Conservation (phyloP, 768 basidiomycete species). For the Scleroderma citrinum region DNA sequence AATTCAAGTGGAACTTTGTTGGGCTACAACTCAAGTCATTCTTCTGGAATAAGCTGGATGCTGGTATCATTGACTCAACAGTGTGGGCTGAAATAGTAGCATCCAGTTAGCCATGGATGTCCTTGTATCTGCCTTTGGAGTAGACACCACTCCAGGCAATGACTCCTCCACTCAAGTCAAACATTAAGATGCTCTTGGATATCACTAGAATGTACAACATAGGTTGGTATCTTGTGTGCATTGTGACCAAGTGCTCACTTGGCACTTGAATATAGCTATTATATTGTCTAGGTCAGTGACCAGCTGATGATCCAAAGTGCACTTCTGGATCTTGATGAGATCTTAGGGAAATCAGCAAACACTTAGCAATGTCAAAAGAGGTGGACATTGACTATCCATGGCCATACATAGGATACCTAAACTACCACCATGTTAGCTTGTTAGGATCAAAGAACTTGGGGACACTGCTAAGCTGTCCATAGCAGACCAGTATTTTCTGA, state of each 20-base stretch:
- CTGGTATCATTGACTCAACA: slow-evolving; percentile 37
- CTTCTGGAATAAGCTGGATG: slow-evolving; percentile 83
- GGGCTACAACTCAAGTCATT: slow-evolving; percentile 74
- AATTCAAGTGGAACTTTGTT: slow-evolving; percentile 28
- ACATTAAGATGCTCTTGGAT: slow-evolving; percentile 66
- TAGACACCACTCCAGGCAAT: slow-evolving; percentile 41
- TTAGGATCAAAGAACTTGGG: slow-evolving; percentile 61
- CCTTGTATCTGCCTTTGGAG: slow-evolving; percentile 65
- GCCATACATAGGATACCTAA: too few species aligned
- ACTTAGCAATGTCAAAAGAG: slow-evolving; percentile 81
- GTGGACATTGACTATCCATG: slow-evolving; percentile 36
- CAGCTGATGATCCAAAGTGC: slow-evolving; percentile 64
- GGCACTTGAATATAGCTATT: slow-evolving; percentile 47
- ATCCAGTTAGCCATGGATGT: slow-evolving; percentile 57
- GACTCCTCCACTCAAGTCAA: slow-evolving; percentile 46
- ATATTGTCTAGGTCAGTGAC: slow-evolving; percentile 72
- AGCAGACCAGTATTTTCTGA: slow-evolving; percentile 87
- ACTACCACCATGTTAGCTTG: slow-evolving; percentile 35
- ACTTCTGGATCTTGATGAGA: slow-evolving; percentile 73
- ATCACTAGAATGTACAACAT: slow-evolving; percentile 82
- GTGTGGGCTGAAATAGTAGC: slow-evolving; percentile 62
- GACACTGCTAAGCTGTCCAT: slow-evolving; percentile 72
- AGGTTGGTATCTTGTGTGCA: slow-evolving; percentile 37
- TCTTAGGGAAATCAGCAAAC: slow-evolving; percentile 65
- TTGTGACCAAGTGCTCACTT: background rate